phyloP scores from a whole-genome alignment of 805 yeast species.

The Hanseniaspora taiwanica region DNA sequence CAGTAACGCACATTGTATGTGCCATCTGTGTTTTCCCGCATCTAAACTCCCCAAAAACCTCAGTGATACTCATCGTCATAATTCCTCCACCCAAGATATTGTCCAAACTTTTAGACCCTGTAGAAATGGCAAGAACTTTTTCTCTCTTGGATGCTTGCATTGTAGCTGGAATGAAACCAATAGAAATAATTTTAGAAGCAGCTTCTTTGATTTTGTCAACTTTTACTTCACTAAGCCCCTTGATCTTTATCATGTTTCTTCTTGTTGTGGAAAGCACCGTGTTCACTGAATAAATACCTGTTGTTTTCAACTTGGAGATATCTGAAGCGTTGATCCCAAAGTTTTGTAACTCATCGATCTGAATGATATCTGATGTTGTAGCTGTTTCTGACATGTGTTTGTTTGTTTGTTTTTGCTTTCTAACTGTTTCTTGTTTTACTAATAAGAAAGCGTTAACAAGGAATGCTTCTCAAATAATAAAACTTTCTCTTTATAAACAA shows the following conservation, averaged over 20 bases:
- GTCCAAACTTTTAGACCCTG: constrained; percentile 62
- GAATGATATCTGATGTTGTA: constrained; percentile 15
- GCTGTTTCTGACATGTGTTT: constrained; percentile 10
- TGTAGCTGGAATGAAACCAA: constrained; percentile 65
- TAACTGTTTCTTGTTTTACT: neutral
- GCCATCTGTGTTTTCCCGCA: constrained; percentile 77
- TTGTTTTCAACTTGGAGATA: constrained; percentile 49
- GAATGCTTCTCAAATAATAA: too few relatives aligned
- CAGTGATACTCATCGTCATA: constrained; percentile 65
- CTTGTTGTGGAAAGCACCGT: constrained; percentile 48
- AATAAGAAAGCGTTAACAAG: too few relatives aligned
- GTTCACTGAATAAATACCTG: constrained; percentile 55
- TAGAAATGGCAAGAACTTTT: constrained; percentile 50
- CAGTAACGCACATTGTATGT: constrained; percentile 64
- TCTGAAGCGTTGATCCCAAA: constrained; percentile 65
- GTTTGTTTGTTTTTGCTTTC: neutral
- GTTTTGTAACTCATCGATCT: constrained; percentile 41
- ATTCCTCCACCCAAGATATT: constrained; percentile 62
- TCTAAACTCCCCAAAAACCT: constrained; percentile 68
- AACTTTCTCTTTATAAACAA: too few relatives aligned
- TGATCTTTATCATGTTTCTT: constrained; percentile 48
- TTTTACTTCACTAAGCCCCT: constrained; percentile 63
- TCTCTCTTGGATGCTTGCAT: constrained; percentile 52
- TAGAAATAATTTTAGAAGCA: constrained; percentile 48
- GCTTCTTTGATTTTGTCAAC: constrained; percentile 68